Evolutionary conservation across 352 stramenopile species (phyloP), one percentile per base, ranked within the genome.

Genomic region (Pythium grandisporangium): DNA sequence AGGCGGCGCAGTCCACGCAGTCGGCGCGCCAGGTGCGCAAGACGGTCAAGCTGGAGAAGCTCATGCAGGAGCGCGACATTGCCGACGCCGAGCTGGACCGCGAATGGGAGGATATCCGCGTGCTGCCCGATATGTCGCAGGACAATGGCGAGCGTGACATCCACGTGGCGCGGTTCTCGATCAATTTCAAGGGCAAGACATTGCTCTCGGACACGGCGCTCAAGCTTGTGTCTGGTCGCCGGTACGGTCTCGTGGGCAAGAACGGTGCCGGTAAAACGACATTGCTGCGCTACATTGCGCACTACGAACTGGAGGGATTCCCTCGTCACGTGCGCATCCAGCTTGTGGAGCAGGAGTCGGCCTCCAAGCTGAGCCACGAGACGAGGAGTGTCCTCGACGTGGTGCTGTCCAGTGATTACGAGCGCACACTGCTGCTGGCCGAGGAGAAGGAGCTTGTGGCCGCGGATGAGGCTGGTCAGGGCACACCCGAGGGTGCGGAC

Each of bases 251-350:
- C 17, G 89, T 98, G 29, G 95, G 95, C 33, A 96, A 97, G 62
- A 91, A 94, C 54, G 77, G 78, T 23, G 68, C 68, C 4, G 89
- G 90, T 13, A 98, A 98, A 58, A 98, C 95, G 32, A 99, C 96
- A 19, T 61, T 99, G 23, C 60, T 99, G 21, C 85, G 95, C 37
- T 92, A 86, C 48, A 98, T 99, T 55, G 95, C 94, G 24, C 83
- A 92, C 53, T 96, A 97, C 63, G 80, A 98, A 59, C 88, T 99
- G 36, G 91, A 98, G 40, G 93, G 93, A 3, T 98, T 99, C 67
- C 95, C 95, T 7, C 68, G 78, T 19, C 93, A 98, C 73, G 78
- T 98, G 27, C 75, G 93, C 41, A 95, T 98, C 21, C 84, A 98
- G 52, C 78, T 98, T 61, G 95, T 98, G 13, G 81, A 96, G 55